Conservation (phyloP, 1,284 basidiomycete genomes). For the Pseudozyma sp. region DNA sequence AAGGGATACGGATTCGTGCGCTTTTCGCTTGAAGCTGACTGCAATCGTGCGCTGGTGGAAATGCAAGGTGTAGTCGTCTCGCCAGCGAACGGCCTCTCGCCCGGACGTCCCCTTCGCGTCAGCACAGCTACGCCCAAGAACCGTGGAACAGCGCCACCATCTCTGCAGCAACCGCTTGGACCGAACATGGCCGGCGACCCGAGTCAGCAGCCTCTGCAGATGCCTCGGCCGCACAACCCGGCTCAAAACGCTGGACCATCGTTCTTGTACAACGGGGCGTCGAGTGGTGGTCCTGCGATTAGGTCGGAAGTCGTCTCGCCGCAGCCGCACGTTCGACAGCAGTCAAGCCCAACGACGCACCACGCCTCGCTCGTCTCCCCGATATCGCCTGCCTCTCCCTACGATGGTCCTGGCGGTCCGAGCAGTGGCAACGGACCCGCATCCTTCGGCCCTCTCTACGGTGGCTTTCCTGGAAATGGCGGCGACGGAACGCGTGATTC, state of each 20-base stretch:
- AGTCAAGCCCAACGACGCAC: constrained; percentile 22
- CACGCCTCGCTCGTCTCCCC: constrained; percentile 29
- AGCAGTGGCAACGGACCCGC: constrained; percentile 12
- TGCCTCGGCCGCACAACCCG: constrained; percentile 45
- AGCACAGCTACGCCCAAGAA: constrained; percentile 64
- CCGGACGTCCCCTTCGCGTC: constrained; percentile 57
- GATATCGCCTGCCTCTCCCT: constrained; percentile 28
- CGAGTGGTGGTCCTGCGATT: constrained; percentile 8
- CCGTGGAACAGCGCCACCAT: constrained; percentile 22
- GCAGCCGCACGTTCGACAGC: constrained; percentile 28
- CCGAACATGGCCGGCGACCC: constrained; percentile 17
- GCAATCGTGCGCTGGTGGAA: constrained; percentile 64
- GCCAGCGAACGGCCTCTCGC: constrained; percentile 50
- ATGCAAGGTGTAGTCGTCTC: constrained; percentile 60
- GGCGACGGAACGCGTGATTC: constrained; percentile 21
- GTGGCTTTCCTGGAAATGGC: constrained; percentile 25
- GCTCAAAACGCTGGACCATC: constrained; percentile 32
- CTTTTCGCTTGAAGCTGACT: constrained; percentile 55
- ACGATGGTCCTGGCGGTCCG: constrained; percentile 18
- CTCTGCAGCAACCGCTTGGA: constrained; percentile 4
- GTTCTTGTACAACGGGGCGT: constrained; percentile 34
- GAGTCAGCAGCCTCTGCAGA: constrained; percentile 34
- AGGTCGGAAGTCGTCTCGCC: constrained; percentile 40
- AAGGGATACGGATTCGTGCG: constrained; percentile 66
- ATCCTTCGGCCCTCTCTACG: constrained; percentile 32